A percentile compares a stretch with the other conserved stretches of the same genome.
Conservation (phyloP, 2,329 filamentous ascomycete species). For the Trichoderma hamatum region DNA sequence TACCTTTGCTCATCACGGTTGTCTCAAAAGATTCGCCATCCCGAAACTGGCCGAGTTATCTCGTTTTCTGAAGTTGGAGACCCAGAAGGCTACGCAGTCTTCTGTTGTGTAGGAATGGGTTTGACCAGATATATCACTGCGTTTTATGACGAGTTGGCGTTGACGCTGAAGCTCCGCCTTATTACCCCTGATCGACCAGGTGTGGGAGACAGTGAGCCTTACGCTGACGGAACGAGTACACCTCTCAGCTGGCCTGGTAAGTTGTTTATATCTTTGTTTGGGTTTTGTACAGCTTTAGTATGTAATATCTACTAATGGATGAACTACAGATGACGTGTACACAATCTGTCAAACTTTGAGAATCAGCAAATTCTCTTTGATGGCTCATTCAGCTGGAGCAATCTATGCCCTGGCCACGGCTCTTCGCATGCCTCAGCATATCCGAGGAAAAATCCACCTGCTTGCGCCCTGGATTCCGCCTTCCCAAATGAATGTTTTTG, state of each 20-base stretch:
- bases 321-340: slow-evolving; percentile 71
- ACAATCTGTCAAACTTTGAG: slow-evolving; percentile 90
- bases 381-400: slow-evolving; percentile 95
- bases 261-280: slow-evolving; percentile 37
- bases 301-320: slow-evolving; percentile 29
- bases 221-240: slow-evolving; percentile 78
- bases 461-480: slow-evolving; percentile 97
- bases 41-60: slow-evolving; percentile 82
- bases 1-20: slow-evolving; percentile 83
- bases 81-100: slow-evolving; percentile 85
- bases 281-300: not conserved
- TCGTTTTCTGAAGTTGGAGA: slow-evolving; percentile 98
- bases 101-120: slow-evolving; percentile 98
- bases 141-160: slow-evolving; percentile 94
- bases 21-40: slow-evolving; percentile 85
- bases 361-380: slow-evolving; percentile 93
- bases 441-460: slow-evolving; percentile 90
- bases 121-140: slow-evolving; percentile 93
- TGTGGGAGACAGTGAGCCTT: slow-evolving; percentile 87
- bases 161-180: slow-evolving; percentile 82
- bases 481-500: slow-evolving; percentile 83
- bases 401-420: slow-evolving; percentile 96
- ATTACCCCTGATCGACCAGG: slow-evolving; percentile 95
- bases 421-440: slow-evolving; percentile 92
- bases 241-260: slow-evolving; percentile 92